Percentiles rank a stretch among this genome's conserved stretches.
phyloP scores from a whole-genome alignment of 371 early-diverging fungal species.

The Rhizopus sp. region DNA sequence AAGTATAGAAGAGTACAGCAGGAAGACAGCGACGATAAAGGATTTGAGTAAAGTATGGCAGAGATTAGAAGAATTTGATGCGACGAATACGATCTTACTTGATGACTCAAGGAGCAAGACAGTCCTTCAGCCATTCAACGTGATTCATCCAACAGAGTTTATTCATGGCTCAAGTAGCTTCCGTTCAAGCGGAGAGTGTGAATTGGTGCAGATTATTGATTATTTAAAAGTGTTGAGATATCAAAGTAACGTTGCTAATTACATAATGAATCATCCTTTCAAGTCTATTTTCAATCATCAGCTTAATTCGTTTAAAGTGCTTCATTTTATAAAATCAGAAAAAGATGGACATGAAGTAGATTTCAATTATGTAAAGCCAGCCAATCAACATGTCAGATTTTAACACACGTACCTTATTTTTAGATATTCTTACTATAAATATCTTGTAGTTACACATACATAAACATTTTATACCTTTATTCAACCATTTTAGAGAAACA shows the following conservation, averaged over 20 bases:
- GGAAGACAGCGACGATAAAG: conserved; percentile 63
- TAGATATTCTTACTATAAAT: background rate
- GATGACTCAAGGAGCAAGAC: conserved; percentile 72
- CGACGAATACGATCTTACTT: conserved; percentile 67
- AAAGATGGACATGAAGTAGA: conserved; percentile 4
- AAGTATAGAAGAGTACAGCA: conserved; percentile 39
- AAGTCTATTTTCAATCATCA: background rate
- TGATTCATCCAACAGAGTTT: conserved; percentile 44
- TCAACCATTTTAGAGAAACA: no score
- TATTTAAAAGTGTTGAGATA: conserved; percentile 51
- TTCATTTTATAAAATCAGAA: background rate
- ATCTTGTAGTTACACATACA: background rate
- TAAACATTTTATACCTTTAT: no score
- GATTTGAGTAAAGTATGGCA: conserved; percentile 62
- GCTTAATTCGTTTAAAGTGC: conserved; percentile 4
- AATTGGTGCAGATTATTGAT: conserved; percentile 46
- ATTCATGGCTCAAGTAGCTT: conserved; percentile 21
- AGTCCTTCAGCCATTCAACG: conserved; percentile 64
- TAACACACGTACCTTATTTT: background rate
- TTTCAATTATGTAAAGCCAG: background rate
- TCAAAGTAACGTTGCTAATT: conserved; percentile 54
- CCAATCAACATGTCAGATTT: background rate
- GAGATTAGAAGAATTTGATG: conserved; percentile 46
- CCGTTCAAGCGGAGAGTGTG: conserved; percentile 38
- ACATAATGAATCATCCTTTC: conserved; percentile 54